Evolutionary conservation across 805 yeast genomes (phyloP), one percentile per base, ranked within the genome.

Genomic region (Metschnikowia reukaufii): DNA sequence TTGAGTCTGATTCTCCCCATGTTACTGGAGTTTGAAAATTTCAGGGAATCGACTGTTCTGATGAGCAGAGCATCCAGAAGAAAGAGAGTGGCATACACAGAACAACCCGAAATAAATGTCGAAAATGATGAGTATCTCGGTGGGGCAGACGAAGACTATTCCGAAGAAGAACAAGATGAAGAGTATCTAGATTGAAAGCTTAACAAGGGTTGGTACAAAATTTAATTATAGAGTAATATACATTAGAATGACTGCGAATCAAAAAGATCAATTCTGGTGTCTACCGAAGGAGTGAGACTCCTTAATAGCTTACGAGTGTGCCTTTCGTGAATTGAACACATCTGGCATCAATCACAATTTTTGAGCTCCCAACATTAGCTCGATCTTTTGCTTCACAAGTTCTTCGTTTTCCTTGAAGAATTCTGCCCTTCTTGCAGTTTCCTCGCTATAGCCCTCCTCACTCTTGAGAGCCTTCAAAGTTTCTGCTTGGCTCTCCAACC

Each of bases 401-500:
- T 64, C 64, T 55, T 72, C 75, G 51, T 88, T 88, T 58, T 88
- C 91, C 36, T 82, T 80, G 50, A 70, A 94, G 66, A 85, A 94
- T 15, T 83, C 82, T 3, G 96, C 81, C 58, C 86, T 79, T 70
- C 99, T 82, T 4, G 89, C 96, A 17, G 80, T 74, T 62, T 91
- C 97, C 68, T 92, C 97, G 61, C 83, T 84, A 66, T 83, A 86
- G 8, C 91, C 92, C 57, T 87, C 94, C 54, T 94, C 98, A 54
- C 96, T 90, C 49, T 89, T 79, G 53, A 94, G 74, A 12, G 92
- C 86, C 67, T 86, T 90, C 60, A 94, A 75, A 39, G 92, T 87
- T 49, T 89, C 88, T 13, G 89, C 75, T 64, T 94, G 96, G 36
- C 89, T 84, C 36, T 83, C 85, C 51, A 83, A 73, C 79, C 96